Evolutionary conservation across 345 rosid genomes (phyloP), one percentile per base, ranked within the genome.

Genomic region (Alliaria petiolata): DNA sequence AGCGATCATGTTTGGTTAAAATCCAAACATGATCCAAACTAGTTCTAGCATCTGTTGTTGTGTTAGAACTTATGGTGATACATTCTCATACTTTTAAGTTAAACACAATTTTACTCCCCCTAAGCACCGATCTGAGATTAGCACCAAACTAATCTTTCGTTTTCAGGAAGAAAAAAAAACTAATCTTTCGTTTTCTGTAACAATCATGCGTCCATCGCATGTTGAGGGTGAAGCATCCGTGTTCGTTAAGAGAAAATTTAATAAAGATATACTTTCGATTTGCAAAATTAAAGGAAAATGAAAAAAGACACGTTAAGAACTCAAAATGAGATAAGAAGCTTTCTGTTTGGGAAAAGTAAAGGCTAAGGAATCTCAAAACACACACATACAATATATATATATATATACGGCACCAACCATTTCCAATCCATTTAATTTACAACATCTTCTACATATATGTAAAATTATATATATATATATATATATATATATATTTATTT

Each of bases 341-440:
- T 75, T 74, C 31, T 67, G 5, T 74, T 58, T 67, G 56, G 33
- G 45, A 59, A 34, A 74, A 59, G 78, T 74, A 74, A 59, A 74
- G 55, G 62, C 73, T 51, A 74, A 59, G 78, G 68, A 74, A 74
- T 59, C 67, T 50, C 49, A 50, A n/a, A 67, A 11, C 49, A 55
- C 70, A 55, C 28, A 42, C 6, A 36, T 22, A 43, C 22, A 38
- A 2, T 39, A 25, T 26, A 40, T 13, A n/a, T n/a, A n/a, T n/a
- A n/a, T n/a, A 40, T 22, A 53, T 22, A 26, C 11, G 5, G 43
- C 51, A 73, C 71, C 77, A 65, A 73, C 70, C 71, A 56, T 38
- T 19, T 47, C 44, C 58, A 38, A 45, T 64, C 50, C 51, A 65
- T 30, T 43, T 34, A 7, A 71, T 53, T 15, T 65, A 19, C 46